phyloP scores from a whole-genome alignment of 2,329 filamentous ascomycete species.

The Talaromyces verruculosus region DNA sequence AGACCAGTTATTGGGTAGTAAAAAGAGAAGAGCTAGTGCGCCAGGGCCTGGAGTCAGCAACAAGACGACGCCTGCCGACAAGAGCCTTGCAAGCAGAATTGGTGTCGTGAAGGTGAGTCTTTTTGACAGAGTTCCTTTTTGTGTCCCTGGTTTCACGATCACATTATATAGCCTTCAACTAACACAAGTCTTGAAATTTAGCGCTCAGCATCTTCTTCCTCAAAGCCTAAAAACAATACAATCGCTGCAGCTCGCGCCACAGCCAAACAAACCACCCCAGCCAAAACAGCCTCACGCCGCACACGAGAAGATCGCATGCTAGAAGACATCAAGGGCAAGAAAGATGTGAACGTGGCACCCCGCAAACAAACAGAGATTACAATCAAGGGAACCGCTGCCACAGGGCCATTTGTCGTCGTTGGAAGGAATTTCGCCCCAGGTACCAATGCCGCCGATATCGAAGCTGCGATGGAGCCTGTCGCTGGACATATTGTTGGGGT shows the following conservation, averaged over 20 bases:
- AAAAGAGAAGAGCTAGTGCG: constrained; percentile 48
- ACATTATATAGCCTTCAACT: neutral
- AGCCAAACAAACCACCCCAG: constrained; percentile 20
- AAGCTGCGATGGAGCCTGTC: constrained; percentile 57
- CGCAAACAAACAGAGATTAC: constrained; percentile 41
- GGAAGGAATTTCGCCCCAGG: constrained; percentile 66
- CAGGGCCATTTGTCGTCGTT: constrained; percentile 57
- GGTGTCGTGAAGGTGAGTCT: constrained; percentile 56
- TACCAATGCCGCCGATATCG: constrained; percentile 65
- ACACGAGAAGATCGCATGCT: constrained; percentile 37
- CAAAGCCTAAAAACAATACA: constrained; percentile 40
- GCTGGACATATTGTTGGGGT: constrained; percentile 57
- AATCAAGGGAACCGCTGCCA: constrained; percentile 54
- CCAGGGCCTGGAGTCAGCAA: constrained; percentile 45
- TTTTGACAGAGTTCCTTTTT: neutral
- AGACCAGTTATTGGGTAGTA: constrained; percentile 58
- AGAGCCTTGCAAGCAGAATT: constrained; percentile 58
- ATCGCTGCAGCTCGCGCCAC: constrained; percentile 30
- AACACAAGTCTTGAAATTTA: constrained; percentile 22
- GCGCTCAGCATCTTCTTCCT: constrained; percentile 45
- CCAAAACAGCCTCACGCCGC: constrained; percentile 31
- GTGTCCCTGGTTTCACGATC: neutral
- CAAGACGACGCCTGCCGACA: constrained; percentile 44
- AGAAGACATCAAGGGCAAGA: constrained; percentile 33
- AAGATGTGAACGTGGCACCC: constrained; percentile 32